phyloP scores from a whole-genome alignment of 495 filamentous ascomycete genomes.

The Xylaria palmicola region DNA sequence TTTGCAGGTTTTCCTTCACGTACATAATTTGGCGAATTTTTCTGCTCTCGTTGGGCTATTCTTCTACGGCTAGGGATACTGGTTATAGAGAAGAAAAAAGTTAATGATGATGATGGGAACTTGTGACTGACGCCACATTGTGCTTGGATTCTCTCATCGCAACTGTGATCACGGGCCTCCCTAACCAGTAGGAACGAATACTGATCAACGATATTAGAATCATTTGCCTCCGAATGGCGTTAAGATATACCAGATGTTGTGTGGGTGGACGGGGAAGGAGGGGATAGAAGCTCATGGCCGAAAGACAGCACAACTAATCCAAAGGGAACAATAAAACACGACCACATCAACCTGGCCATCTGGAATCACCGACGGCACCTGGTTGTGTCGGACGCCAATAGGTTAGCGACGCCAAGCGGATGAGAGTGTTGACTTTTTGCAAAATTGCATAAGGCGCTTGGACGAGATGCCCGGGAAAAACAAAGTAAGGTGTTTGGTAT shows the following conservation, averaged over 20 bases:
- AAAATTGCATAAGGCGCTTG: too few species aligned
- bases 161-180: background rate
- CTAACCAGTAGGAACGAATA: background rate
- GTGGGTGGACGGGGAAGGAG: too few species aligned
- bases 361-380: background rate
- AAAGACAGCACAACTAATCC: too few species aligned
- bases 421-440: background rate
- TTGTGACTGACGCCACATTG: too few species aligned
- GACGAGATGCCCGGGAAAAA: too few species aligned
- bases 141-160: background rate
- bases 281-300: too few species aligned
- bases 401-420: background rate
- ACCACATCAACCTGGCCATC: too few species aligned
- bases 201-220: background rate
- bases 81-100: constrained; percentile 16
- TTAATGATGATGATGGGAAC: constrained; percentile 18
- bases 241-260: too few species aligned
- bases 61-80: constrained; percentile 17
- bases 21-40: constrained; percentile 11
- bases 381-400: background rate
- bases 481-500: too few species aligned
- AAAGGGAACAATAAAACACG: background rate
- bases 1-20: background rate
- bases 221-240: too few species aligned
- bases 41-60: constrained; percentile 10